Percentiles rank a stretch among this genome's conserved stretches.
Conservation (phyloP, 352 stramenopile genomes). For the Globisporangium paroecandrum region DNA sequence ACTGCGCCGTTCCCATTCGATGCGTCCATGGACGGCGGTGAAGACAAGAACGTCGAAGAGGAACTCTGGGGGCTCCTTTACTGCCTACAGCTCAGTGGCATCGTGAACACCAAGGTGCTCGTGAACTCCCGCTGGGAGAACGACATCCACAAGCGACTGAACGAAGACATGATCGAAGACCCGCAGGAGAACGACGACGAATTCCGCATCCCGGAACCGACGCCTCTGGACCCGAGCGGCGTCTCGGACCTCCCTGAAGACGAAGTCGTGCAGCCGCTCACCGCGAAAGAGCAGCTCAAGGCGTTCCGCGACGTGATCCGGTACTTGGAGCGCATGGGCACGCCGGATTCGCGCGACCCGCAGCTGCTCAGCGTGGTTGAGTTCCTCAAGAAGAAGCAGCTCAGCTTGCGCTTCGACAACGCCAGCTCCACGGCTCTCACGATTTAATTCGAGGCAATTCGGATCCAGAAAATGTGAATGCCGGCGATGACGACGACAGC, state of each 20-base stretch:
- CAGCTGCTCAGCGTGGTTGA: constrained; percentile 78
- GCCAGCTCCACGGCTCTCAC: constrained; percentile 79
- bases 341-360: constrained; percentile 57
- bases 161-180: constrained; percentile 87
- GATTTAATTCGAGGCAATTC: constrained; percentile 38
- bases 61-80: constrained; percentile 84
- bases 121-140: constrained; percentile 89
- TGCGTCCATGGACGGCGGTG: constrained; percentile 37
- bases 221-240: constrained; percentile 28
- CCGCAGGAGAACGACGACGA: constrained; percentile 79
- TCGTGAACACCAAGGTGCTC: constrained; percentile 86
- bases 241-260: constrained; percentile 30
- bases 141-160: constrained; percentile 86
- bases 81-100: constrained; percentile 76
- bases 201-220: constrained; percentile 67
- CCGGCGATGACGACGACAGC: not conserved
- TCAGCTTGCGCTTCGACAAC: constrained; percentile 84
- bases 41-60: constrained; percentile 87
- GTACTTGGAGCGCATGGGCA: constrained; percentile 75
- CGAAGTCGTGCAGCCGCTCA: constrained; percentile 39
- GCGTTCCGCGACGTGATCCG: constrained; percentile 84
- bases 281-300: constrained; percentile 81
- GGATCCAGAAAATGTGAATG: not conserved
- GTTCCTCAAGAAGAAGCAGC: constrained; percentile 87
- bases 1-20: constrained; percentile 65